Evolutionary conservation across 345 rosid species (phyloP).

Genomic region (Geranium brycei): DNA sequence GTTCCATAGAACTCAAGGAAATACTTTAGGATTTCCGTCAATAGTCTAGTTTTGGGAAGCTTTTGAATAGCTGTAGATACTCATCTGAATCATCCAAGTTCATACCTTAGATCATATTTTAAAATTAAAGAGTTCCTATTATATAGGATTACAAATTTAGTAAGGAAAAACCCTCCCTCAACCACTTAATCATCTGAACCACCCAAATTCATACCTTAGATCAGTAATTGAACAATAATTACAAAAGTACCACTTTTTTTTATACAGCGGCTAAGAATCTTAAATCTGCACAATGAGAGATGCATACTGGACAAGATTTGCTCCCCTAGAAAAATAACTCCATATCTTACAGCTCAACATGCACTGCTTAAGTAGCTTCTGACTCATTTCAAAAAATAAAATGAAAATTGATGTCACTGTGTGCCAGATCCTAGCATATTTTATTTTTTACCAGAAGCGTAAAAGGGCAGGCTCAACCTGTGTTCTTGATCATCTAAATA

Average conservation of each 20-base stretch:
- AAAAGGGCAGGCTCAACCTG: neutral
- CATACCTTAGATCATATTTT: too few species aligned
- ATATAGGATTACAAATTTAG: too few species aligned
- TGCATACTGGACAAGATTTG: neutral
- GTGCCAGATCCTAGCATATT: neutral
- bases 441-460: neutral
- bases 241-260: too few species aligned
- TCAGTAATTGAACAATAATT: neutral
- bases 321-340: neutral
- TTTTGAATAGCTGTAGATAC: neutral
- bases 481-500: too few species aligned
- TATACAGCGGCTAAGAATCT: neutral
- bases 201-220: neutral
- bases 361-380: neutral
- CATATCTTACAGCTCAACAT: neutral
- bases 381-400: neutral
- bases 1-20: neutral
- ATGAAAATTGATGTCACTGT: neutral
- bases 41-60: neutral
- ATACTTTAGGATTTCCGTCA: neutral
- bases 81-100: too few species aligned
- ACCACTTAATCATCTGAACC: neutral
- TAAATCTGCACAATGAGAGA: neutral
- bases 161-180: too few species aligned
- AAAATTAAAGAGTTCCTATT: too few species aligned